Evolutionary conservation across 331 rosid species (phyloP).

Genomic region (Prunus yedoensis): DNA sequence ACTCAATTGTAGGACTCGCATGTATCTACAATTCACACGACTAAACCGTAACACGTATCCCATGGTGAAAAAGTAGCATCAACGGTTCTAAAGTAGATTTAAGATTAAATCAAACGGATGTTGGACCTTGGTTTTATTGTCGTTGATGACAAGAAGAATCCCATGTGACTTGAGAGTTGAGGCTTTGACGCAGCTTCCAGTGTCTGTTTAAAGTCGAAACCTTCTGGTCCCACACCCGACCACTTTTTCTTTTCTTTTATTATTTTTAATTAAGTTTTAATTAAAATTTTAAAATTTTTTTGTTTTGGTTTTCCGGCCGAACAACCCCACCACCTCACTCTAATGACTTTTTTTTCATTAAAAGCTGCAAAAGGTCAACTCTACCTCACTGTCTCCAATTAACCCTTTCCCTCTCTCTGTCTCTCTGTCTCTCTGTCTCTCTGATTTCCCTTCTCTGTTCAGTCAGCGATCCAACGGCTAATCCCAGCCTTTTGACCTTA

Average conservation of each 20-base stretch:
- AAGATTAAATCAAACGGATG: not conserved
- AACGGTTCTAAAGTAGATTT: not conserved
- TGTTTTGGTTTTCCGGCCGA: not conserved
- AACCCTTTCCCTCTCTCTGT: slow-evolving; percentile 8
- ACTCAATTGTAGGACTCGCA: no score
- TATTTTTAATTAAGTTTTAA: not conserved
- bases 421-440: not conserved
- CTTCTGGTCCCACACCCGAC: slow-evolving; percentile 17
- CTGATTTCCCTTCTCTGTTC: not conserved
- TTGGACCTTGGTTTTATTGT: not conserved
- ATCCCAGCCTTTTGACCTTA: slow-evolving; percentile 58
- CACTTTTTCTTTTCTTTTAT: not conserved
- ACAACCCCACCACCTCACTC: slow-evolving; percentile 22
- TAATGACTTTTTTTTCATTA: slow-evolving; percentile 49
- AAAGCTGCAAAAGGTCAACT: slow-evolving; percentile 76
- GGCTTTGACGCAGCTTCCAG: slow-evolving; percentile 34
- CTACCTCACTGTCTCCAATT: slow-evolving; percentile 65
- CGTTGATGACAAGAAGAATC: slow-evolving; percentile 20
- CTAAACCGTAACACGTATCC: no score
- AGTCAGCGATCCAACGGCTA: slow-evolving; percentile 72
- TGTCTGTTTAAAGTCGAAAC: slow-evolving; percentile 39
- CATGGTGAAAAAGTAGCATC: not conserved
- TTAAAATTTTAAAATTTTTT: not conserved
- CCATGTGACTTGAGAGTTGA: slow-evolving; percentile 32
- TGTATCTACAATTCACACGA: no score